Evolutionary conservation across 2,329 filamentous ascomycete species (phyloP), one percentile per base, ranked within the genome.

Genomic region (Didymella keratinophila): DNA sequence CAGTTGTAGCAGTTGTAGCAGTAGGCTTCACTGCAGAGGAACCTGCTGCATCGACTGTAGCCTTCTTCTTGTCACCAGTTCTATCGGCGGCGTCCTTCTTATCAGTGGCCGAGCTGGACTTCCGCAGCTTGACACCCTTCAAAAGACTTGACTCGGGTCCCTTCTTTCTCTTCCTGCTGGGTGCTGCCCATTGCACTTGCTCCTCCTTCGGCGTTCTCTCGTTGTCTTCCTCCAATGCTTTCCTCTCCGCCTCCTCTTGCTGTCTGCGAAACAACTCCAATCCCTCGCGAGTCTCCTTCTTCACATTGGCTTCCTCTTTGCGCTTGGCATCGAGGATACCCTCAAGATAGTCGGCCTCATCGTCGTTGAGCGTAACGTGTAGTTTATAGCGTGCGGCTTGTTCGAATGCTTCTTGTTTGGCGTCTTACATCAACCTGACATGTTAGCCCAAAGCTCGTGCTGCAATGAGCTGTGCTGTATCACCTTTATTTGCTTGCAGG

Each of bases 361-460:
- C 90, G 59, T 92, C 89, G 71, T 94, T 89, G 28, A 95, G 82
- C 3, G 89, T 82, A 73, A 93, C 93, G 78, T 94, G 91, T 69
- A 94, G 91, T 70, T 86, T 86, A 51, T 94, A 80, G 64, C 84
- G 84, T 62, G 83, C 84, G 62, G 88, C 74, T 76, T 94, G 91
- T 74, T 93, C 91, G 74, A 93, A 92, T 94, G 89, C 76, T 93
- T 94, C 90, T 78, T 94, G 89, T 77, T 93, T 93, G 57, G 90
- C 89, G 64, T 88, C 90, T 89, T 64, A 28, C 41, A 56, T 59
- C 62, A 64, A 69, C 53, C 73, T 76, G 68, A 69, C 66, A 76
- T 73, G 67, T 76, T 61, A 76, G 67, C 59, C 58, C 32, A 32
- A 10, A 28, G 20, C 27, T 18, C 30, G 2, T 4, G 5, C 14